Conservation (phyloP, 345 rosid species). For the Viola odorata region DNA sequence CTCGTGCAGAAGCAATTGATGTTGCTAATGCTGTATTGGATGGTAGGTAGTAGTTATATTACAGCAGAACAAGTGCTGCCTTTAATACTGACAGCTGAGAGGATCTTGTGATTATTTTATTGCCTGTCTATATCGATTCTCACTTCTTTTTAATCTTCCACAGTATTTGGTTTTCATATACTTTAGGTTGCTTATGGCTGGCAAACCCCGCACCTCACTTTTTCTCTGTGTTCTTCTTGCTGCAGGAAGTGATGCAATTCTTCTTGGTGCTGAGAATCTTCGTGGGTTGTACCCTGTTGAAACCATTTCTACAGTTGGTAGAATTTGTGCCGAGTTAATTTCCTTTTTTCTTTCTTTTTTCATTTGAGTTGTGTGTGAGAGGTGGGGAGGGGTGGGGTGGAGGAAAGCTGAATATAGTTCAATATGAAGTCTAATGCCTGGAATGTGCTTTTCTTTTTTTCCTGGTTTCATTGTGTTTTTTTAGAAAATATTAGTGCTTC, state of each 20-base stretch:
- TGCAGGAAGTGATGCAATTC: conserved; percentile 95
- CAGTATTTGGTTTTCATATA: too few relatives aligned
- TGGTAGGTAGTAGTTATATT: conserved; percentile 41
- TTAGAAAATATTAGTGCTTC: too few relatives aligned
- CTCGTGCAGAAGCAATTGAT: conserved; percentile 99
- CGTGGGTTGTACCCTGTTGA: conserved; percentile 91
- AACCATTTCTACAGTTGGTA: conserved; percentile 81
- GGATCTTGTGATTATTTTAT: too few relatives aligned
- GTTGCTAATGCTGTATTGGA: conserved; percentile 98
- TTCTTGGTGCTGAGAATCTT: conserved; percentile 96
- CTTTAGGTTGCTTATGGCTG: too few relatives aligned
- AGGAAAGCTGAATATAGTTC: too few relatives aligned
- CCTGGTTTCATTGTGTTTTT: too few relatives aligned
- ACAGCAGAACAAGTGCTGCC: neutral
- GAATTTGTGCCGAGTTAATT: conserved; percentile 85
- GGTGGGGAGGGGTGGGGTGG: too few relatives aligned
- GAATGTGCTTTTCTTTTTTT: too few relatives aligned
- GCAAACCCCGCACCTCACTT: neutral
- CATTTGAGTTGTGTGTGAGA: too few relatives aligned
- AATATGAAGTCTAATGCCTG: too few relatives aligned
- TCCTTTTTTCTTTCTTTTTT: neutral
- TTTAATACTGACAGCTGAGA: neutral
- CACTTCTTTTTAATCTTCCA: neutral
- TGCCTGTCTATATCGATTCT: too few relatives aligned
- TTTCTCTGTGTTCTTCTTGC: neutral